Evolutionary conservation across 2,329 filamentous ascomycete species (phyloP).

Genomic region (Phoma sp.): DNA sequence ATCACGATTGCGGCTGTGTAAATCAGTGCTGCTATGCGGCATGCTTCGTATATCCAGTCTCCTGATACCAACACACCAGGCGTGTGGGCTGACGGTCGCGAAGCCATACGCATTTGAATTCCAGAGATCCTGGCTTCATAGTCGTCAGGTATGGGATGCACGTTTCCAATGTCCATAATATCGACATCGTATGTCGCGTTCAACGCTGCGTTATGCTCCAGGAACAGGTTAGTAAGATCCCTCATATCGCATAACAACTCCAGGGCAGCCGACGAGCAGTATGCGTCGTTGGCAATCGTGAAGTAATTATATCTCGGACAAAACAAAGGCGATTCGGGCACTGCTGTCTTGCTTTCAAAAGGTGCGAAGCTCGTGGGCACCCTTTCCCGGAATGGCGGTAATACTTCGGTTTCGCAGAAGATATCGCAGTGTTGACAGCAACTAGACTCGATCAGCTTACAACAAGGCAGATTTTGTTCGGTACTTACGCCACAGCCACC

Average conservation of each 20-base stretch:
- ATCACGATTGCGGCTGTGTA: conserved; percentile 39
- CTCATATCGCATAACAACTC: conserved; percentile 41
- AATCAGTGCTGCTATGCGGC: conserved; percentile 43
- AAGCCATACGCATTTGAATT: conserved; percentile 25
- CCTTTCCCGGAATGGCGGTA: conserved; percentile 26
- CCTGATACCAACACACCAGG: conserved; percentile 26
- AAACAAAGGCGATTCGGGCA: conserved; percentile 47
- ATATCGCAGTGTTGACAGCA: conserved; percentile 36
- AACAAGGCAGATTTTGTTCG: too few relatives aligned
- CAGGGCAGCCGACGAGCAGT: conserved; percentile 31
- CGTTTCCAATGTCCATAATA: background rate
- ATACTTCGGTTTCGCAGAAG: conserved; percentile 32
- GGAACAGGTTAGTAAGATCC: conserved; percentile 39
- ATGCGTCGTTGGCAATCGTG: conserved; percentile 25
- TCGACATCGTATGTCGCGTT: conserved; percentile 9
- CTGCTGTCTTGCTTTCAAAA: conserved; percentile 1
- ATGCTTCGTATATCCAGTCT: conserved; percentile 45
- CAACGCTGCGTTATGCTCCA: conserved; percentile 17
- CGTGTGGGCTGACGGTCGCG: conserved; percentile 32
- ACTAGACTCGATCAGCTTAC: conserved; percentile 23
- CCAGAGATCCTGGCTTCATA: conserved; percentile 23
- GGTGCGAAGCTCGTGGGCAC: conserved; percentile 9
- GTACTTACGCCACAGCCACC: conserved; percentile 32
- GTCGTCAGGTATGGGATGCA: conserved; percentile 4
- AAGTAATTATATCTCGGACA: conserved; percentile 31